A percentile compares a stretch with the other conserved stretches of the same genome.
Conservation (phyloP, 192 early-diverging fungal genomes). For the Mortierella antarctica region DNA sequence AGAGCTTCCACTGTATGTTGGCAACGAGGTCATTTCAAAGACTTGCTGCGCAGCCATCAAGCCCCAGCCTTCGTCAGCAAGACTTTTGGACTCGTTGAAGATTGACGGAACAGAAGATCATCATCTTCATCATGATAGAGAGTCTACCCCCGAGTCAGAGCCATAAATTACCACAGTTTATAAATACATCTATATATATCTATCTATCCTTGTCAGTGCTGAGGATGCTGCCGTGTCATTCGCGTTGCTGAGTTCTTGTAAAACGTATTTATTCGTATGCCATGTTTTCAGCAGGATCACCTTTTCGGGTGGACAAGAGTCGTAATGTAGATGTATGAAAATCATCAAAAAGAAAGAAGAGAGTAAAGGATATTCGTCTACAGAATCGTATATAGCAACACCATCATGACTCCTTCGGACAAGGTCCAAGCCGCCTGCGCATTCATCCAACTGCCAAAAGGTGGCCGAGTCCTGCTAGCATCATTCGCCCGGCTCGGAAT, state of each 20-base stretch:
- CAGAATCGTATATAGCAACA: not conserved
- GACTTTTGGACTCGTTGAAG: slow-evolving; percentile 12
- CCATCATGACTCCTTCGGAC: too few relatives aligned
- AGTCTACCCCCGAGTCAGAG: slow-evolving; percentile 38
- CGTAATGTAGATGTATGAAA: not conserved
- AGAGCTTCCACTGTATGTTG: slow-evolving; percentile 42
- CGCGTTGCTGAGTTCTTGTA: not conserved
- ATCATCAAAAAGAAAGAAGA: not conserved
- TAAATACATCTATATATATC: not conserved
- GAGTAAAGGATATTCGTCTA: not conserved
- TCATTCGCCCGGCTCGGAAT: not conserved
- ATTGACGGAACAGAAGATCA: slow-evolving; percentile 30
- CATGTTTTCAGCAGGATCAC: too few relatives aligned
- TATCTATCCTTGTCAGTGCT: not conserved
- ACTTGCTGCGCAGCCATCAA: not conserved
- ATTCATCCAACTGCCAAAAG: too few relatives aligned
- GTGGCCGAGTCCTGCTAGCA: too few relatives aligned
- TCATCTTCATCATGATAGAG: slow-evolving; percentile 18
- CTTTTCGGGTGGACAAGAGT: too few relatives aligned
- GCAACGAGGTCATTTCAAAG: slow-evolving; percentile 29
- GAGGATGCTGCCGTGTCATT: too few relatives aligned
- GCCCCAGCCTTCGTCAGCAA: slow-evolving; percentile 7
- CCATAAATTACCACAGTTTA: not conserved
- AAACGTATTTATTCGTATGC: not conserved
- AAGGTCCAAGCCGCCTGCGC: too few relatives aligned